Conservation (phyloP, 441 rosid genomes). For the Pelargonium cotyledonis region DNA sequence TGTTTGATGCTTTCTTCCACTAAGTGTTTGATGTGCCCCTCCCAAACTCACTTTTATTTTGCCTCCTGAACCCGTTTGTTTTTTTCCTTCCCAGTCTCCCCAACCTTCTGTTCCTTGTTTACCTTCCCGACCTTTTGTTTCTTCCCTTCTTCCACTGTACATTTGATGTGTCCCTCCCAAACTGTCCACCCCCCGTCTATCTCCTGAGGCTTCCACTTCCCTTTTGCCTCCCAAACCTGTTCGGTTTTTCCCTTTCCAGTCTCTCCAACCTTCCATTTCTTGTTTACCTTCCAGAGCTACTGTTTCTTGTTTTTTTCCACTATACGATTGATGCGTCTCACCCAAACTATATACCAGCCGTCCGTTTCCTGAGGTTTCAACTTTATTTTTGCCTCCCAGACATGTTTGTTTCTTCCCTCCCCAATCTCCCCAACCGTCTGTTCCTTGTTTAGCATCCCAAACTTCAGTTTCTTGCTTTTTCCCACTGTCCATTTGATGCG, state of each 20-base stretch:
- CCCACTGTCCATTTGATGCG: no score
- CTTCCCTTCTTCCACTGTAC: not conserved
- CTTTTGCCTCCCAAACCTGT: not conserved
- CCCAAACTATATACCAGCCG: no score
- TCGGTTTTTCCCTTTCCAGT: not conserved
- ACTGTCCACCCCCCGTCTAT: not conserved
- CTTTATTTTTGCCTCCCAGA: not conserved
- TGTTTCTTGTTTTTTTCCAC: not conserved
- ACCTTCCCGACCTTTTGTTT: no score
- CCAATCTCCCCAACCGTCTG: slow-evolving; percentile 10
- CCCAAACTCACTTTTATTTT: no score
- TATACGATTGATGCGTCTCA: no score
- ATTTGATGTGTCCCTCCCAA: not conserved
- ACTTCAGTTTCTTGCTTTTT: not conserved
- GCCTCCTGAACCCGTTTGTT: not conserved
- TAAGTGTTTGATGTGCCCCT: no score
- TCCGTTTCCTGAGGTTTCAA: not conserved
- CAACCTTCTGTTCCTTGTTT: not conserved
- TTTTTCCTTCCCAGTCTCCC: slow-evolving; percentile 6
- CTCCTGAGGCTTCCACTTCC: not conserved
- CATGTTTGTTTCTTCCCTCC: not conserved
- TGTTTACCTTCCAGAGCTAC: not conserved
- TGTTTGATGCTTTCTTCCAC: not conserved
- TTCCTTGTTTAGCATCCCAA: no score
- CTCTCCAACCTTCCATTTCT: not conserved